These are phyloP conservation scores for Paramecium caudatum DNA, from an alignment of 73 alveolate genomes.

Conservation along the genomic window DNA sequence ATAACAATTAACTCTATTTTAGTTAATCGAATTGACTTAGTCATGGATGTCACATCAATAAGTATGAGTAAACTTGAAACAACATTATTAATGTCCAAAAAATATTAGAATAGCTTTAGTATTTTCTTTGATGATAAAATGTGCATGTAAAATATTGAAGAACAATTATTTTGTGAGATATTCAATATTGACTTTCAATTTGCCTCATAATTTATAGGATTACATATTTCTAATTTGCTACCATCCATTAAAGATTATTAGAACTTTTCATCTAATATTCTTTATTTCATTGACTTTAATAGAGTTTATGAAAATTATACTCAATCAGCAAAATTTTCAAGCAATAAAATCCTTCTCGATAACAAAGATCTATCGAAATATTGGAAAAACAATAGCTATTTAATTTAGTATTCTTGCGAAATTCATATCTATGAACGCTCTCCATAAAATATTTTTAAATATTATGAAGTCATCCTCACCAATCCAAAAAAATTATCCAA, in stretches of 20 bases:
- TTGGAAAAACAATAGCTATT: background rate
- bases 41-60: slow-evolving; percentile 16
- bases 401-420: background rate
- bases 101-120: background rate
- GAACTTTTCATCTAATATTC: background rate
- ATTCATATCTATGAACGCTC: background rate
- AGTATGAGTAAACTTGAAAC: background rate
- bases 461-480: background rate
- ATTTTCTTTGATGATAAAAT: background rate
- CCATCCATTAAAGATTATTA: background rate
- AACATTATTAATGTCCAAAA: background rate
- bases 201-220: slow-evolving; percentile 36
- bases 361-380: background rate
- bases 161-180: background rate
- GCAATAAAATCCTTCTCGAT: background rate
- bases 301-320: background rate
- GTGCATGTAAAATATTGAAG: background rate
- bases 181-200: background rate
- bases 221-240: background rate
- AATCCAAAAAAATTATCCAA: background rate
- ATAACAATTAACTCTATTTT: background rate
- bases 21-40: background rate
- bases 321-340: background rate
- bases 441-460: background rate
- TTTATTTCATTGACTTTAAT: background rate